Evolutionary conservation across 169 alveolate genomes (phyloP).

Genomic region (Toxoplasma gondii): DNA sequence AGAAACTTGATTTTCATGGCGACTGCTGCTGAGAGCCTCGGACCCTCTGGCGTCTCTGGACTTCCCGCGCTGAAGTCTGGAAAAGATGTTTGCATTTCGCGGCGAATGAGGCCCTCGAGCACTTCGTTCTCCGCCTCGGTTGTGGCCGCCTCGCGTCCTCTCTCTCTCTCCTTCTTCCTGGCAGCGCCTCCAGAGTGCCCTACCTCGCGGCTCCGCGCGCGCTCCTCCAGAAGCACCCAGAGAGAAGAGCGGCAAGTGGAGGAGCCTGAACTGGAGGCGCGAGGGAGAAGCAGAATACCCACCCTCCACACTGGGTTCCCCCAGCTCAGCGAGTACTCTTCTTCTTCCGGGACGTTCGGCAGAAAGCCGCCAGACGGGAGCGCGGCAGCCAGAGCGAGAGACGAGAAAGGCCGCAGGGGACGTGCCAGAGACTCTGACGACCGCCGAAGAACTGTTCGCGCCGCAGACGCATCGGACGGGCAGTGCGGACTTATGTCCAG

Average conservation of each 20-base stretch:
- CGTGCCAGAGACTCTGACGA: background rate
- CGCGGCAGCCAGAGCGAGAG: background rate
- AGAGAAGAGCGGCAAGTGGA: background rate
- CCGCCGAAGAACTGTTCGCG: no score
- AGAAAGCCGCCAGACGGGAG: background rate
- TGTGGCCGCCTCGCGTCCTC: background rate
- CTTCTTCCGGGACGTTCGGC: background rate
- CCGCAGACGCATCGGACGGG: no score
- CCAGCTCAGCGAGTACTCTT: constrained; percentile 16
- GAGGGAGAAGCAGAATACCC: background rate
- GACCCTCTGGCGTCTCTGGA: background rate
- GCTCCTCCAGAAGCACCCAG: background rate
- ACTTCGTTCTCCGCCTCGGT: background rate
- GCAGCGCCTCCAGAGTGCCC: background rate
- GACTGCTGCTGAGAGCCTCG: background rate
- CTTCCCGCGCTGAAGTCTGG: no score
- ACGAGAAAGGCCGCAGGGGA: background rate
- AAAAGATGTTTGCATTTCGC: background rate
- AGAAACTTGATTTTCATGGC: background rate
- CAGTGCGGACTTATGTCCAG: background rate
- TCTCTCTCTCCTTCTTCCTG: background rate
- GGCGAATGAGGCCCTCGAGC: background rate
- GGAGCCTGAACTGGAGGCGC: background rate
- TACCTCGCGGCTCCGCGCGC: background rate
- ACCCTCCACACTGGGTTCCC: background rate